Percentiles rank a stretch among this genome's conserved stretches.
phyloP scores from a whole-genome alignment of 345 rosid species.

The Clarkia xantiana region DNA sequence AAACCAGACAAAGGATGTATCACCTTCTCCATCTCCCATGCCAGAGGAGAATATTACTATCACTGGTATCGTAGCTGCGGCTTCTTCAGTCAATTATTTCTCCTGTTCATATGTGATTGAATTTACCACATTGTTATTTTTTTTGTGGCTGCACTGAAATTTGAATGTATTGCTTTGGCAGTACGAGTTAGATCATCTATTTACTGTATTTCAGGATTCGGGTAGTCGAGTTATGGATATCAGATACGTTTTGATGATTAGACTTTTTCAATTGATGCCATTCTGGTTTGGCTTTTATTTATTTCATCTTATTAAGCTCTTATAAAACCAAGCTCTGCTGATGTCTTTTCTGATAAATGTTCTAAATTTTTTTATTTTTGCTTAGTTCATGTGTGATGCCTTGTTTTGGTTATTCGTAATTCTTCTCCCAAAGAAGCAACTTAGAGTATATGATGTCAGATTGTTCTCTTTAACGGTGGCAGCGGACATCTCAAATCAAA shows the following conservation, averaged over 20 bases:
- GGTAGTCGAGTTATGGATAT: no score
- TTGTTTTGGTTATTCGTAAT: neutral
- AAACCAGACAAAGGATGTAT: conserved; percentile 18
- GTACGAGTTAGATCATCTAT: no score
- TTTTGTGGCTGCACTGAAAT: neutral
- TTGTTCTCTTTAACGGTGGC: conserved; percentile 10
- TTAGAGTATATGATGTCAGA: conserved; percentile 7
- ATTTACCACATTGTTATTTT: neutral
- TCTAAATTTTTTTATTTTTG: no score
- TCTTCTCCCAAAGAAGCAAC: no score
- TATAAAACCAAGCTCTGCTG: neutral
- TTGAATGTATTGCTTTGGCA: no score
- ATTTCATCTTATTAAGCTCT: neutral
- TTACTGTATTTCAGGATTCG: no score
- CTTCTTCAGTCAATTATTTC: neutral
- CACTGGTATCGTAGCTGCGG: conserved; percentile 22
- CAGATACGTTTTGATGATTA: no score
- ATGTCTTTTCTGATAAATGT: no score
- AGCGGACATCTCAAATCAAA: conserved; percentile 26
- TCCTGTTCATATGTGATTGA: neutral
- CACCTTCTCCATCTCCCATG: conserved; percentile 27
- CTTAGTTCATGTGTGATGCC: neutral
- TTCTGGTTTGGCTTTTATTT: neutral
- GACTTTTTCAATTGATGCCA: neutral
- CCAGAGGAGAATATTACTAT: conserved; percentile 14